Conservation (phyloP, 331 rosid genomes). For the Arachis monticola region DNA sequence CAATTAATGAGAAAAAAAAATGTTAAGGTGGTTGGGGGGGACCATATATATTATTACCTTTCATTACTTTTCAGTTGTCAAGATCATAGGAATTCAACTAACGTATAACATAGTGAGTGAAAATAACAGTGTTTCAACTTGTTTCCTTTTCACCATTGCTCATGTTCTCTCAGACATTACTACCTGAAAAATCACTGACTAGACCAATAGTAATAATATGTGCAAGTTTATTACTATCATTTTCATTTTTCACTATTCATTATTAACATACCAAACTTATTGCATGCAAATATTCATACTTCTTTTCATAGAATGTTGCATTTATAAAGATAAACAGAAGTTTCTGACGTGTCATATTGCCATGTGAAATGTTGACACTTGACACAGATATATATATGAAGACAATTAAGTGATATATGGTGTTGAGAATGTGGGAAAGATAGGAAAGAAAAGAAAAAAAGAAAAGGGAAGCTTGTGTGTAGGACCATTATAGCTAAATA, state of each 20-base stretch:
- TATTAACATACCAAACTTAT: not conserved
- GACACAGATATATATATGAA: not conserved
- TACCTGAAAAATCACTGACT: not conserved
- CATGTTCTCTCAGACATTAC: not conserved
- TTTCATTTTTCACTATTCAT: too few relatives aligned
- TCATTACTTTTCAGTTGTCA: not conserved
- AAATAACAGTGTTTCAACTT: not conserved
- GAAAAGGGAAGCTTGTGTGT: slow-evolving; percentile 11
- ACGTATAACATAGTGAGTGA: not conserved
- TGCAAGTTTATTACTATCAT: too few relatives aligned
- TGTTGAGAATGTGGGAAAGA: slow-evolving; percentile 3
- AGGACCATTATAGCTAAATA: slow-evolving; percentile 4
- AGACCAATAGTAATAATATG: not conserved
- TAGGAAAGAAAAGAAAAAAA: not conserved
- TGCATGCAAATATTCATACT: not conserved
- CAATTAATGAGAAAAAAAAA: not conserved
- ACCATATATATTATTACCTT: not conserved
- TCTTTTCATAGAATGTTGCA: not conserved
- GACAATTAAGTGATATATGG: not conserved
- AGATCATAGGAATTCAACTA: not conserved
- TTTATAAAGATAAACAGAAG: not conserved
- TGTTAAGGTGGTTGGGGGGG: not conserved
- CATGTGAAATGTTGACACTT: not conserved
- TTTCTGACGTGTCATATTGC: not conserved
- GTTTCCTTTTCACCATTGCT: not conserved